phyloP scores from a whole-genome alignment of 108 stramenopile genomes.

The Mayamaea pseudoterrestris region DNA sequence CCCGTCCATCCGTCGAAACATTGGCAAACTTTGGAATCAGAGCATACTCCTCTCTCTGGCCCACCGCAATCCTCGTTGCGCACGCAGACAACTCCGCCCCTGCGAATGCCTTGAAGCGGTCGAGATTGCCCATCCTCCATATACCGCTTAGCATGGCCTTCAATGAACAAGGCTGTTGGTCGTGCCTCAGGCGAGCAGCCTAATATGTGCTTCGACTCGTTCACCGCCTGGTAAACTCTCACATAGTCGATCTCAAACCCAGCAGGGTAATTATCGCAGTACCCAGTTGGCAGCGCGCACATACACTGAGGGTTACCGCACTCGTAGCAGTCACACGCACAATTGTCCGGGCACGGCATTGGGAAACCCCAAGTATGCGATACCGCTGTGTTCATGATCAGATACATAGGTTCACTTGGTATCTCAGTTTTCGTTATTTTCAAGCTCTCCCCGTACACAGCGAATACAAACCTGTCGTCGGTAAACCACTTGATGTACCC shows the following conservation, averaged over 20 bases:
- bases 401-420: slow-evolving; percentile 82
- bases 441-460: slow-evolving; percentile 43
- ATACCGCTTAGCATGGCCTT: slow-evolving; percentile 73
- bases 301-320: slow-evolving; percentile 78
- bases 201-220: slow-evolving; percentile 55
- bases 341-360: slow-evolving; percentile 64
- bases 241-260: slow-evolving; percentile 82
- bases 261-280: slow-evolving; percentile 84
- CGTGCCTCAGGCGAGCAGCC: slow-evolving; percentile 73
- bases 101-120: slow-evolving; percentile 41
- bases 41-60: slow-evolving; percentile 31
- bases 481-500: slow-evolving; percentile 74
- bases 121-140: slow-evolving; percentile 49
- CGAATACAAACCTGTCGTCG: slow-evolving; percentile 54
- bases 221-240: slow-evolving; percentile 71
- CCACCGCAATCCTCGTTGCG: slow-evolving; percentile 43
- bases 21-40: slow-evolving; percentile 25
- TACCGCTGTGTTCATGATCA: slow-evolving; percentile 81
- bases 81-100: slow-evolving; percentile 52
- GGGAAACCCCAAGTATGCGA: slow-evolving; percentile 82
- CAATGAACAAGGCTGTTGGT: slow-evolving; percentile 75
- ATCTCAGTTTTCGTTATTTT: slow-evolving; percentile 63
- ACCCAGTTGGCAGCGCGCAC: slow-evolving; percentile 74
- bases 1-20: slow-evolving; percentile 52
- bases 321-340: slow-evolving; percentile 65